Evolutionary conservation across 106 monocot genomes (phyloP).

Genomic region (Posidonia australis): DNA sequence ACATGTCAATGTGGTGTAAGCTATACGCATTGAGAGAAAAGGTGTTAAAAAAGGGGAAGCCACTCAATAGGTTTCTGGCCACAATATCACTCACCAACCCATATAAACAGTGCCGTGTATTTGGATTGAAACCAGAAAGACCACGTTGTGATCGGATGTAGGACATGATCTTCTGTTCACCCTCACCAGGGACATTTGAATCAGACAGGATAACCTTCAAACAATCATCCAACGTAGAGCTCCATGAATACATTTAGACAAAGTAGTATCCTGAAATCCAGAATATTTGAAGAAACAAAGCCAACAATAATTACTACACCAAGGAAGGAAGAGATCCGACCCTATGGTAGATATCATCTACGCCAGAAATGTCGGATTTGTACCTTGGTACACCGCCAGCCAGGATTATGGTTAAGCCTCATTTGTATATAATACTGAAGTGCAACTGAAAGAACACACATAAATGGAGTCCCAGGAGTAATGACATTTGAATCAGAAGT

Average conservation of each 20-base stretch:
- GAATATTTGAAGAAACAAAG: slow-evolving; percentile 48
- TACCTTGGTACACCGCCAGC: slow-evolving; percentile 81
- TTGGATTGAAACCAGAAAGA: slow-evolving; percentile 82
- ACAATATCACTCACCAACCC: slow-evolving; percentile 58
- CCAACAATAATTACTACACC: slow-evolving; percentile 47
- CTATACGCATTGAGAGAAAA: too few relatives aligned
- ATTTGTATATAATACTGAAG: slow-evolving; percentile 83
- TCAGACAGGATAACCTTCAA: slow-evolving; percentile 97
- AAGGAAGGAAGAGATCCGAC: slow-evolving; percentile 14
- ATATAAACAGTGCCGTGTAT: slow-evolving; percentile 87
- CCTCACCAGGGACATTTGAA: slow-evolving; percentile 97
- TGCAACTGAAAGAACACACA: slow-evolving; percentile 71
- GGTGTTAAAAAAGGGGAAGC: too few relatives aligned
- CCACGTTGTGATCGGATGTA: slow-evolving; percentile 87
- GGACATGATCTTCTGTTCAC: slow-evolving; percentile 98
- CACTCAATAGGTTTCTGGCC: neutral
- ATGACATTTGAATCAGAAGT: slow-evolving; percentile 91
- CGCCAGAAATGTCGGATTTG: slow-evolving; percentile 22
- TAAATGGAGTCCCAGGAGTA: slow-evolving; percentile 88
- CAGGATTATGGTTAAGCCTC: slow-evolving; percentile 48
- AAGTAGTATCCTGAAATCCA: slow-evolving; percentile 61
- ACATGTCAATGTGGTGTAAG: neutral
- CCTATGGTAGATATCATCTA: slow-evolving; percentile 13
- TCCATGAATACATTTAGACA: slow-evolving; percentile 63
- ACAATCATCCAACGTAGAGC: slow-evolving; percentile 51